A percentile compares a stretch with the other conserved stretches of the same genome.
These are phyloP conservation scores for Onygenales sp. DNA, from an alignment of 2,329 filamentous ascomycete species.

Conservation along the genomic window DNA sequence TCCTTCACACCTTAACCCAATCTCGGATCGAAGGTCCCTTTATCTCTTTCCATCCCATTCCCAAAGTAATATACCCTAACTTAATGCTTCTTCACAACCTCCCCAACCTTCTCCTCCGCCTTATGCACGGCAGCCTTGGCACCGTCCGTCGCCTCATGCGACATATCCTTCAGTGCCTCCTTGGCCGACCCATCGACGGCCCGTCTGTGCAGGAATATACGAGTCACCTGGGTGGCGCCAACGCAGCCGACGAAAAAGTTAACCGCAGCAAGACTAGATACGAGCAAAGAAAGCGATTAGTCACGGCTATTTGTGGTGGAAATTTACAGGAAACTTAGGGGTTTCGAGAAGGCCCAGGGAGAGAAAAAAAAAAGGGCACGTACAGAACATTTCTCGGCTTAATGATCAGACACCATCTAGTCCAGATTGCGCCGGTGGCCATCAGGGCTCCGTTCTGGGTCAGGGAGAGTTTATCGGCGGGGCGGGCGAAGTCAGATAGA, in stretches of 20 bases:
- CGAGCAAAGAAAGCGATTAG: neutral
- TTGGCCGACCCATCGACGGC: slow-evolving; percentile 43
- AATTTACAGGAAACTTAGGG: neutral
- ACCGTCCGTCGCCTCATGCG: slow-evolving; percentile 25
- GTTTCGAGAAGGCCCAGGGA: neutral
- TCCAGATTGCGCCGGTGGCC: slow-evolving; percentile 92
- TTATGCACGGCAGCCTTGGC: slow-evolving; percentile 24
- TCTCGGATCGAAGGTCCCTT: no score
- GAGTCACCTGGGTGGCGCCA: slow-evolving; percentile 68
- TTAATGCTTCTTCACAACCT: slow-evolving; percentile 25
- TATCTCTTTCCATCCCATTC: neutral
- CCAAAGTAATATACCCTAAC: neutral
- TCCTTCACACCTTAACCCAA: no score
- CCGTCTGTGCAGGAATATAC: slow-evolving; percentile 55
- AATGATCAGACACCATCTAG: slow-evolving; percentile 96
- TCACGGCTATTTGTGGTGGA: neutral
- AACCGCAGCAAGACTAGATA: slow-evolving; percentile 68
- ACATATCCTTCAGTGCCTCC: slow-evolving; percentile 31
- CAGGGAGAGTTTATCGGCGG: slow-evolving; percentile 83
- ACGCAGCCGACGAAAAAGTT: slow-evolving; percentile 97
- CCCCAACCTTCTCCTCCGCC: slow-evolving; percentile 20
- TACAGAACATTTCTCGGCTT: slow-evolving; percentile 85
- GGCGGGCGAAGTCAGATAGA: slow-evolving; percentile 81
- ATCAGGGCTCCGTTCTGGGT: slow-evolving; percentile 88
- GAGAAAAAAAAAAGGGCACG: slow-evolving; percentile 20